Evolutionary conservation across 805 yeast genomes (phyloP).

Genomic region (Saturnispora zaruensis): DNA sequence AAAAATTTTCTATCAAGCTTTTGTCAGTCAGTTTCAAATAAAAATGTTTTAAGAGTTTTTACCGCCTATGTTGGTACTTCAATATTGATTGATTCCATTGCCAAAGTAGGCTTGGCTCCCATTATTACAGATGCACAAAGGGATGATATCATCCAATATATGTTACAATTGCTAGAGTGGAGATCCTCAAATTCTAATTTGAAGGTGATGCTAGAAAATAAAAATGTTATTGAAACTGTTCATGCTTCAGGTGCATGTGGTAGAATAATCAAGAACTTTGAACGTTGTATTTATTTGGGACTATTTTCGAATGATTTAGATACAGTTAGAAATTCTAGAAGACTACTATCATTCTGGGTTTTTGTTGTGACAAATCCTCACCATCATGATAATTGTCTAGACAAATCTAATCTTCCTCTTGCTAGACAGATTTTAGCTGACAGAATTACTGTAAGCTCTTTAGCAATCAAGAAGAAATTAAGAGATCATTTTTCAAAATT

Average conservation of each 20-base stretch:
- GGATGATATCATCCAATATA: slow-evolving; percentile 31
- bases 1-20: slow-evolving; percentile 30
- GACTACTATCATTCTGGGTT: slow-evolving; percentile 28
- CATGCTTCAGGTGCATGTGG: slow-evolving; percentile 25
- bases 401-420: slow-evolving; percentile 29
- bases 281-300: slow-evolving; percentile 42
- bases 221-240: slow-evolving; percentile 6
- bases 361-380: slow-evolving; percentile 15
- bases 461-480: slow-evolving; percentile 64
- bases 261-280: slow-evolving; percentile 34
- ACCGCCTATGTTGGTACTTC: slow-evolving; percentile 33
- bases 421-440: slow-evolving; percentile 42
- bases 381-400: slow-evolving; percentile 22
- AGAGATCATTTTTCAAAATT: slow-evolving; percentile 33
- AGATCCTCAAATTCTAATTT: slow-evolving; percentile 23
- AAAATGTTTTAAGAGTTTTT: slow-evolving; percentile 24
- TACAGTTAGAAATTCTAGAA: slow-evolving; percentile 39
- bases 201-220: slow-evolving; percentile 3
- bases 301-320: slow-evolving; percentile 44
- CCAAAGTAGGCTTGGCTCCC: slow-evolving; percentile 24
- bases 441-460: slow-evolving; percentile 57
- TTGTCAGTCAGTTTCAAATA: slow-evolving; percentile 27
- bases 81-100: slow-evolving; percentile 30
- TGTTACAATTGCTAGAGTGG: slow-evolving; percentile 32
- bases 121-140: slow-evolving; percentile 16